phyloP scores from a whole-genome alignment of 371 early-diverging fungal genomes.

The Coemansia linderi region DNA sequence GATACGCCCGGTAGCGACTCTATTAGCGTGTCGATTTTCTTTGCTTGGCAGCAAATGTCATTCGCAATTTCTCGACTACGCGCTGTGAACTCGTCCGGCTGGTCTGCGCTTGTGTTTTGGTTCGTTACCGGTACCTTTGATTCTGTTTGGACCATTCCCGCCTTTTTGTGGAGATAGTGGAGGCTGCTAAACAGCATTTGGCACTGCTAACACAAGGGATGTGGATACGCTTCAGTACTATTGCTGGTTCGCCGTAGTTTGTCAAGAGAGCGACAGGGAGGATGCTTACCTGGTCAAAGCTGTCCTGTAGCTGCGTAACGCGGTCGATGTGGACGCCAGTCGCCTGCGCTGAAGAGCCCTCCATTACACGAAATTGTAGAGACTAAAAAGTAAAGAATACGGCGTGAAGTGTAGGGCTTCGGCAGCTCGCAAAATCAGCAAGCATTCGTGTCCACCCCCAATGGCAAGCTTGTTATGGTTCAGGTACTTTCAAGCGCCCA shows the following conservation, averaged over 20 bases:
- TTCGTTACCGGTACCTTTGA: conserved; percentile 43
- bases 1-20: conserved; percentile 44
- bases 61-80: conserved; percentile 48
- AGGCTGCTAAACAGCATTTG: conserved; percentile 52
- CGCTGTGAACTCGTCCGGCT: conserved; percentile 26
- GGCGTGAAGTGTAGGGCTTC: not conserved
- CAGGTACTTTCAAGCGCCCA: not conserved
- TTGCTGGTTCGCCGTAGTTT: not conserved
- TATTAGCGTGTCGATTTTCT: conserved; percentile 45
- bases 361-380: not conserved
- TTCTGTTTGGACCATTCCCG: conserved; percentile 43
- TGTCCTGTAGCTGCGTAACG: conserved; percentile 53
- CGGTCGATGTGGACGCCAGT: conserved; percentile 43
- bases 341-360: conserved; percentile 27
- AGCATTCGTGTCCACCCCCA: not conserved
- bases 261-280: not conserved
- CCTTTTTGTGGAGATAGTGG: conserved; percentile 49
- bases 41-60: conserved; percentile 49
- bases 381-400: not conserved
- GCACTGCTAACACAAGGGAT: conserved; percentile 25
- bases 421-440: not conserved
- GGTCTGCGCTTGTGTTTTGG: conserved; percentile 34
- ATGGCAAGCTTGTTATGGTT: not conserved
- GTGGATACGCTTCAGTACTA: not conserved
- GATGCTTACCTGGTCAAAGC: conserved; percentile 44